Evolutionary conservation across 2,329 filamentous ascomycete species (phyloP).

Genomic region (Colletotrichum sp.): DNA sequence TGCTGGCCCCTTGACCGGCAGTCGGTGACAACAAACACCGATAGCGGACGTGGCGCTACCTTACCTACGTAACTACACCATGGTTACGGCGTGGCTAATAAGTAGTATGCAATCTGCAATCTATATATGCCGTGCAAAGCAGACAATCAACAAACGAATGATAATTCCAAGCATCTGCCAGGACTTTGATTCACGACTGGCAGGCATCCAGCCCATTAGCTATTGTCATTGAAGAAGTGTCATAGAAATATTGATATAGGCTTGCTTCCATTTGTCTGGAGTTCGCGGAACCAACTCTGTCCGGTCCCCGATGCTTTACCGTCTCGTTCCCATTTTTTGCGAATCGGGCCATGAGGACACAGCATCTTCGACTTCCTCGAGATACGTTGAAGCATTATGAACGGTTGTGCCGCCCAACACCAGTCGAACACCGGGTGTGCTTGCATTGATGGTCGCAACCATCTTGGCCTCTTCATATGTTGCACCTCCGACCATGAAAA

Average conservation of each 20-base stretch:
- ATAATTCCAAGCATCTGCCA: not conserved
- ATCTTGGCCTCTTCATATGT: slow-evolving; percentile 98
- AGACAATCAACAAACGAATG: not conserved
- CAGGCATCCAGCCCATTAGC: not conserved
- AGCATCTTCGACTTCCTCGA: slow-evolving; percentile 91
- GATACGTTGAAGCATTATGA: slow-evolving; percentile 85
- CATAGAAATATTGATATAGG: not conserved
- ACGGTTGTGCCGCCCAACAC: slow-evolving; percentile 88
- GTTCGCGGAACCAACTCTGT: not conserved
- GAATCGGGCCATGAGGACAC: slow-evolving; percentile 85
- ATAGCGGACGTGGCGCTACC: not conserved
- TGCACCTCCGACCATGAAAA: slow-evolving; percentile 92
- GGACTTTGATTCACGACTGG: not conserved
- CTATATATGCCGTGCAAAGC: not conserved
- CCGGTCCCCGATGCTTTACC: slow-evolving; percentile 20
- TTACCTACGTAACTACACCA: not conserved
- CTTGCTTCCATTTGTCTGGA: not conserved
- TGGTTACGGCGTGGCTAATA: not conserved
- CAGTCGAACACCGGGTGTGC: slow-evolving; percentile 84
- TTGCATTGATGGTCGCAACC: slow-evolving; percentile 93
- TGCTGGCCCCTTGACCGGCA: not conserved
- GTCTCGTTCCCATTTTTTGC: slow-evolving; percentile 22
- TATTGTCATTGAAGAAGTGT: not conserved
- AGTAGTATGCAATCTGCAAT: not conserved
- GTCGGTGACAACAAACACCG: not conserved